Percentiles rank a stretch among this genome's conserved stretches.
phyloP scores from a whole-genome alignment of 2,329 filamentous ascomycete genomes.

The Trichophyton rubrum region DNA sequence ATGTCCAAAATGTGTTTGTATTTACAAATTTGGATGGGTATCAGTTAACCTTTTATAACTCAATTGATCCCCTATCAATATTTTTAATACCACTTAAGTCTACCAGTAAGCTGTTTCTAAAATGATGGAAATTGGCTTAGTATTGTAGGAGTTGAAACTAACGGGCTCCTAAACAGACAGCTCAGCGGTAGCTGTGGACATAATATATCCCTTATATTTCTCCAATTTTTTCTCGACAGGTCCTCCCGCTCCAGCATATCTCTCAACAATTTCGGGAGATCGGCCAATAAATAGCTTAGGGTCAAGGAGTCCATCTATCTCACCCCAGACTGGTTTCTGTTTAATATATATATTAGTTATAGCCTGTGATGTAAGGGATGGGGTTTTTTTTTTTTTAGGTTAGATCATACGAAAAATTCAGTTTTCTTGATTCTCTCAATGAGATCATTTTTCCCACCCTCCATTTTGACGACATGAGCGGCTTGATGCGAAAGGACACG shows the following conservation, averaged over 20 bases:
- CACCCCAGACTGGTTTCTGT: slow-evolving; percentile 46
- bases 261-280: slow-evolving; percentile 41
- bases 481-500: slow-evolving; percentile 71
- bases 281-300: slow-evolving; percentile 49
- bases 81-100: background rate
- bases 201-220: slow-evolving; percentile 6
- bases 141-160: no score
- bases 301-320: slow-evolving; percentile 56
- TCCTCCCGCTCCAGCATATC: slow-evolving; percentile 27
- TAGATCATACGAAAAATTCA: slow-evolving; percentile 52
- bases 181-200: background rate
- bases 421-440: slow-evolving; percentile 61
- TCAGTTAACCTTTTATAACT: background rate
- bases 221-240: slow-evolving; percentile 12
- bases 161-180: background rate
- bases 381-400: slow-evolving; percentile 26
- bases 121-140: no score
- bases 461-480: slow-evolving; percentile 54
- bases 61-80: background rate
- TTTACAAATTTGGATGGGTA: background rate
- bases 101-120: no score
- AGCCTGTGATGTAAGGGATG: background rate
- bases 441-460: slow-evolving; percentile 68
- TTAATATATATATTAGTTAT: slow-evolving; percentile 5
- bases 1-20: background rate